Evolutionary conservation across 805 yeast genomes (phyloP), one percentile per base, ranked within the genome.

Genomic region (Lachancea cidri): DNA sequence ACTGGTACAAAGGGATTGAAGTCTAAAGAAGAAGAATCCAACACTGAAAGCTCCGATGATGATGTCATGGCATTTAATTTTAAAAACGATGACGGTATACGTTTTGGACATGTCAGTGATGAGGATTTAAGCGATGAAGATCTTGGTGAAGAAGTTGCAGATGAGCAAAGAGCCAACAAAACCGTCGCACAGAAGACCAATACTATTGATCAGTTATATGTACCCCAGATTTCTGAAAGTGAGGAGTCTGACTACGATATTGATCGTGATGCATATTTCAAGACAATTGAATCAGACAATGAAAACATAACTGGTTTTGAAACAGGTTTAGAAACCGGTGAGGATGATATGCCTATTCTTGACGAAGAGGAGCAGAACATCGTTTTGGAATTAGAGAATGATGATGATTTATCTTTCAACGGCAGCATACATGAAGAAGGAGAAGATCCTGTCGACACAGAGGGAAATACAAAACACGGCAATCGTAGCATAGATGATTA

Each of bases 31-130:
- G 13, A 58, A 30, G 57, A 56, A 24, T 55, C 65, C 19, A 62
- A 57, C 25, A 53, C 45, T 11, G 41, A 33, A 16, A 30, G 32
- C 41, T 76, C 83, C 0, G 87, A 79, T 42, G 86, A 77, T 8
- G 89, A 80, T 52, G 43, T 34, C 11, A 50, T 52, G 40, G 57
- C 59, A 16, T 60, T 54, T 31, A 54, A 55, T 16, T 45, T 54
- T 11, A 56, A 55, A 30, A 55, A 55, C 25, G 65, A 50, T 14
- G 55, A 48, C 19, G 56, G 55, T 8, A 48, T 49, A 17, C 33
- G 75, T 77, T 53, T 68, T 80, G 48, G 46, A n/a, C 45, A 42
- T 24, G 53, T 31, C 4, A 45, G 45, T 27, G 43, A 46, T 25
- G 46, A 38, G 25, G 47, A 34, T 67, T 69, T 46, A 80, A 83